These are phyloP conservation scores for Arachnomyces sp. DNA, from an alignment of 2,329 filamentous ascomycete genomes.

Conservation along the genomic window DNA sequence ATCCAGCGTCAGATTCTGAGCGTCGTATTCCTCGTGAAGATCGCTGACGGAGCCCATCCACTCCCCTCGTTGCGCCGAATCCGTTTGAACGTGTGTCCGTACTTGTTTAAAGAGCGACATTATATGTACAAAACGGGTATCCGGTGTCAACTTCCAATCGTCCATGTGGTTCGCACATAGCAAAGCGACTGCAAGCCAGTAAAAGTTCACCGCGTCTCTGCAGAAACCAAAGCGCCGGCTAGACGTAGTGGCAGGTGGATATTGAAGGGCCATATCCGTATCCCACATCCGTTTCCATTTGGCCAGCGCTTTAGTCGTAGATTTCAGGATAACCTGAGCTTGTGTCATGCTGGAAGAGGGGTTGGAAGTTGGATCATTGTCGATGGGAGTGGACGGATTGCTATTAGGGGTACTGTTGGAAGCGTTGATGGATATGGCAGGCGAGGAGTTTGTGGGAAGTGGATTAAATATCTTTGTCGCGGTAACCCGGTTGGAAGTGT, in stretches of 20 bases:
- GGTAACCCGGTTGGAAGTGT: conserved; percentile 39
- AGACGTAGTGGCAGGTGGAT: conserved; percentile 47
- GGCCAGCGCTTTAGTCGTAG: conserved; percentile 50
- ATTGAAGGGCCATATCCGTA: conserved; percentile 60
- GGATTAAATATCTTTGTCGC: conserved; percentile 38
- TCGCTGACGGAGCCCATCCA: conserved; percentile 61
- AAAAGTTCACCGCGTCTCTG: conserved; percentile 64
- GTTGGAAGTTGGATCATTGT: no score
- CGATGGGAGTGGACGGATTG: conserved; percentile 37
- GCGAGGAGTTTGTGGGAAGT: conserved; percentile 45
- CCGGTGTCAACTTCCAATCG: conserved; percentile 51
- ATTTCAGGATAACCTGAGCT: conserved; percentile 41
- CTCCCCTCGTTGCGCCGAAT: conserved; percentile 58
- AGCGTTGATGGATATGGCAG: conserved; percentile 37
- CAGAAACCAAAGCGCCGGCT: conserved; percentile 61
- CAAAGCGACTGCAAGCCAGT: conserved; percentile 62
- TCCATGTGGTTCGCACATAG: conserved; percentile 50
- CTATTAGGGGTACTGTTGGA: conserved; percentile 42
- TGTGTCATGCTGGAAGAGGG: conserved; percentile 44
- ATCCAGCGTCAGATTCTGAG: conserved; percentile 58
- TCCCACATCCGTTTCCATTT: conserved; percentile 71
- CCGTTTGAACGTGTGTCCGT: conserved; percentile 53
- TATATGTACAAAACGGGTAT: conserved; percentile 53
- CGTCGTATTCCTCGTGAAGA: conserved; percentile 60
- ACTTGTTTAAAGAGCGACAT: conserved; percentile 56